Base-by-base conservation (phyloP, 345 rosid genomes). In the Brassica carinata region DNA sequence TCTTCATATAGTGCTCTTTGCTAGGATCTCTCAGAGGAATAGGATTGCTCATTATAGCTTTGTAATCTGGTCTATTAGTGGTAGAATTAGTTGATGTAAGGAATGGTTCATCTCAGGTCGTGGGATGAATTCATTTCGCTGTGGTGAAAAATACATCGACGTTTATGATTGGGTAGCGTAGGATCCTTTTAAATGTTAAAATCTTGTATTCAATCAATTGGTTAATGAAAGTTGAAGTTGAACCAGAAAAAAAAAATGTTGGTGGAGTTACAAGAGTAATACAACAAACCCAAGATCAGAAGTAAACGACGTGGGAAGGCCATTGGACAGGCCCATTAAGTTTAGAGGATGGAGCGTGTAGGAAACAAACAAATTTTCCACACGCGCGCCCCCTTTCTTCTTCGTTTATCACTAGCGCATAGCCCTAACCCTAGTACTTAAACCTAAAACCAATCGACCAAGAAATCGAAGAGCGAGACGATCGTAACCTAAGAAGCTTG, bases 341-440 rank as follows among this genome's bases (percentile, higher is more conserved):
- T 29, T 29, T 29, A 29, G 31, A 29, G 31, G 5, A 29, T 3
- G 31, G 31, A 29, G 31, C 31, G 31, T 29, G 31, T 29, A 29
- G 31, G 4, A 29, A 29, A 29, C 31, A 29, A 29, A 29, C 31
- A 29, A 29, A 29, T 45, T 33, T 2, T 5, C 0, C 45, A 3
- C 40, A 80, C 83, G 79, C 83, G 79, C 83, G 83, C 77, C 77
- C 79, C 79, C 64, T 64, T 69, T 70, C 71, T 34, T 71, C 63
- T 36, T 55, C 67, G 69, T 33, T 18, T 58, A 11, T 76, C 73
- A 55, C 77, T 72, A 3, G 58, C 68, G 76, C 80, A 75, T 83
- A 74, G 71, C 83, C 83, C 85, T 83, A 83, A 74, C 76, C 85
- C 85, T 73, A 82, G 15, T n/a, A 55, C 61, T 55, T 15, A n/a